Base-by-base conservation (phyloP, 768 basidiomycete species). In the Strobilomyces confusus region DNA sequence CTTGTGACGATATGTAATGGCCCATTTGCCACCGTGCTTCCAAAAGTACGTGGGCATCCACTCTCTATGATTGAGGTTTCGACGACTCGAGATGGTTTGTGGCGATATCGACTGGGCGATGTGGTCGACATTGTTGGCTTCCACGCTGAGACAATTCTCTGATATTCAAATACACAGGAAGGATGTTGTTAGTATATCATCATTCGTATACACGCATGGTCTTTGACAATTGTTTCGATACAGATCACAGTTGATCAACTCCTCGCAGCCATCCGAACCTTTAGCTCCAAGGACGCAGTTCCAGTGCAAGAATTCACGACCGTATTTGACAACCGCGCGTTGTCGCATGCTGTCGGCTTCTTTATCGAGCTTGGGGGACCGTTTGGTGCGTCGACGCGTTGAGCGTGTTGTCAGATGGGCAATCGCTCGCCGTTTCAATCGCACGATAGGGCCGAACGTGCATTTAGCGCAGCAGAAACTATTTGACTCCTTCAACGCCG, bases 91-190 rank as follows among this genome's bases (percentile, higher is more conserved):
- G 54, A 58, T 19, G 63, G 63, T 4, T 54, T 65, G 36, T 65
- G 63, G 63, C 58, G 61, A 19, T 63, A 65, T 26, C 55, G 32
- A 14, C 48, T 65, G 5, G 61, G 63, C 2, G 63, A 64, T 29
- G 13, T 65, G 9, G 12, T 65, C 14, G 30, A 22, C 5, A 45
- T 65, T 14, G 25, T 55, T 2, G 64, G 64, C 17, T 66, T 64
- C 36, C 46, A 55, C 12, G 5, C 51, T 2, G 25, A 52, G 23
- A 42, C 8, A 43, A 45, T 9, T 23, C 40, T 1, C 63, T 61
- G 0, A 17, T 60, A 17, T 51, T 65, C 40, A 55, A 45, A 12
- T 53, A 46, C 13, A 30, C 26, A 7, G 61, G 61, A 25, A 58
- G 64, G 43, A 49, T 32, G 47, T 55, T 43, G 61, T 63, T 13